Evolutionary conservation across 164 flowering plant genomes (phyloP).

Genomic region (Vitis riparia): DNA sequence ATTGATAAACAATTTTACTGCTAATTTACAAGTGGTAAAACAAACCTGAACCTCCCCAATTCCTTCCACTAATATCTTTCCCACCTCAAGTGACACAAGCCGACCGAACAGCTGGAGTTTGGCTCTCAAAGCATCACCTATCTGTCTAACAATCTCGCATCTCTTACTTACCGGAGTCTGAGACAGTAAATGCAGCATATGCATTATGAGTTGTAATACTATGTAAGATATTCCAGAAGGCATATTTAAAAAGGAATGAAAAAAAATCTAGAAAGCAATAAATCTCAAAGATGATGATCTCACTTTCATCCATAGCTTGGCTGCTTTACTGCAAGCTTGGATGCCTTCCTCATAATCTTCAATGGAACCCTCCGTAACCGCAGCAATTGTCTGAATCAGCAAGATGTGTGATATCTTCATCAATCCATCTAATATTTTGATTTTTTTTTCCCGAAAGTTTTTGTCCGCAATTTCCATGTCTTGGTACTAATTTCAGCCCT

Average conservation of each 20-base stretch:
- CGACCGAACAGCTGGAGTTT: constrained; percentile 84
- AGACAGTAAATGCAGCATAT: neutral
- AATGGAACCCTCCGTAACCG: constrained; percentile 70
- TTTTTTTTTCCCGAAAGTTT: too few species aligned
- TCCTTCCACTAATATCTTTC: constrained; percentile 95
- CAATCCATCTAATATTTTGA: too few species aligned
- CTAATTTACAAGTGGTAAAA: neutral
- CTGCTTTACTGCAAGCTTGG: constrained; percentile 73
- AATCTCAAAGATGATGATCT: constrained; percentile 4
- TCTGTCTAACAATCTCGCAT: constrained; percentile 96
- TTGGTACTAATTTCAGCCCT: too few species aligned
- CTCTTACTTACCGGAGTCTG: constrained; percentile 96
- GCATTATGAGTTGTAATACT: neutral
- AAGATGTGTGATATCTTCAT: neutral
- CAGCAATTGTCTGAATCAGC: constrained; percentile 62
- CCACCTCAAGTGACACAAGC: constrained; percentile 97
- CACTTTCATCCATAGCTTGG: constrained; percentile 84
- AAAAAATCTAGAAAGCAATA: too few species aligned
- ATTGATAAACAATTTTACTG: too few species aligned
- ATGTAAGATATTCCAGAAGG: too few species aligned
- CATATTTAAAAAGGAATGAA: too few species aligned
- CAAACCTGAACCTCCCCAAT: constrained; percentile 97
- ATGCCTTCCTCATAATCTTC: constrained; percentile 86
- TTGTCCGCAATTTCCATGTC: too few species aligned
- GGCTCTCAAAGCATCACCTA: constrained; percentile 83